These are phyloP conservation scores for Backusella liffmaniae DNA, from an alignment of 192 early-diverging fungal genomes.

Conservation along the genomic window DNA sequence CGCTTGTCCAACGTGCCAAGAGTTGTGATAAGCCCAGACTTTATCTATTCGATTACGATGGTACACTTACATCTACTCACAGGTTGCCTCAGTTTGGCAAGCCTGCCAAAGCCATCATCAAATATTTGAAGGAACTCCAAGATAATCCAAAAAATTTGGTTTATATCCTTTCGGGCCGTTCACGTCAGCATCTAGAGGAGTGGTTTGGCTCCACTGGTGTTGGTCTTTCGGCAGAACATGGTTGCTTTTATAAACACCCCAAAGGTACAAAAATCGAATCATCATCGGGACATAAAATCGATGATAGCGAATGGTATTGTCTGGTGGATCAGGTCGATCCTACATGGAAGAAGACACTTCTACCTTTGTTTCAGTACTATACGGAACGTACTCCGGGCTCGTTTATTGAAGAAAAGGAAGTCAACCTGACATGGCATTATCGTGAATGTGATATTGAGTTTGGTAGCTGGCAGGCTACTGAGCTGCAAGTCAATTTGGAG, in stretches of 20 bases:
- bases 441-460: slow-evolving; percentile 93
- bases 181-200: slow-evolving; percentile 81
- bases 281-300: slow-evolving; percentile 50
- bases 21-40: slow-evolving; percentile 68
- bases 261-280: slow-evolving; percentile 50
- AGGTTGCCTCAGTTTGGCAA: slow-evolving; percentile 91
- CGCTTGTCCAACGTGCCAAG: slow-evolving; percentile 53
- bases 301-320: slow-evolving; percentile 78
- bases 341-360: slow-evolving; percentile 89
- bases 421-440: slow-evolving; percentile 99
- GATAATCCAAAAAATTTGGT: slow-evolving; percentile 80
- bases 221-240: slow-evolving; percentile 96
- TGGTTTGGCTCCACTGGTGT: slow-evolving; percentile 91
- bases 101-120: slow-evolving; percentile 72
- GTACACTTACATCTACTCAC: slow-evolving; percentile 87
- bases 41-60: slow-evolving; percentile 94
- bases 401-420: slow-evolving; percentile 99
- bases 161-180: slow-evolving; percentile 95
- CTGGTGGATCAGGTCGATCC: slow-evolving; percentile 88
- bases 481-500: slow-evolving; percentile 96
- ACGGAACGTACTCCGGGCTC: slow-evolving; percentile 95
- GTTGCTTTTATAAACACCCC: slow-evolving; percentile 97
- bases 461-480: slow-evolving; percentile 97
- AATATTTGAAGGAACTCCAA: slow-evolving; percentile 65
- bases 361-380: slow-evolving; percentile 96